A percentile compares a stretch with the other conserved stretches of the same genome.
Evolutionary conservation across 108 stramenopile species (phyloP).

Genomic region (Skeletonema tropicum): DNA sequence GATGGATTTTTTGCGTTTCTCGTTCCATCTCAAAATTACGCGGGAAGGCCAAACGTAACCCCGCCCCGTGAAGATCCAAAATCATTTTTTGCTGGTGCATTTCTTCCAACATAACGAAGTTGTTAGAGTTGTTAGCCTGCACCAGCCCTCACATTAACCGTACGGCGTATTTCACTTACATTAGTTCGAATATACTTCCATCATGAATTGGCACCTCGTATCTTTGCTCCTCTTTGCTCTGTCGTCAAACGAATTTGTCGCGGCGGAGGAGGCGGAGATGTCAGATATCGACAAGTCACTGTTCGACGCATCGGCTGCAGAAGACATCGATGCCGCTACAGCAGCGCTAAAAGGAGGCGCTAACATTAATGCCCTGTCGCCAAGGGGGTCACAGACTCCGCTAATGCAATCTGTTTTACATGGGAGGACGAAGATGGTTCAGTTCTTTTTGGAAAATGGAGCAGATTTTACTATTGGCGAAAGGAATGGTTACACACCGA

Average conservation of each 20-base stretch:
- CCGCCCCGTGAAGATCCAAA: too few relatives aligned
- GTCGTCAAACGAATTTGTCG: background rate
- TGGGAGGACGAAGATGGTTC: conserved; percentile 29
- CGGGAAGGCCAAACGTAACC: too few relatives aligned
- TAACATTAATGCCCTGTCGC: conserved; percentile 29
- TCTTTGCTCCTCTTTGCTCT: background rate
- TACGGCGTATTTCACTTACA: too few relatives aligned
- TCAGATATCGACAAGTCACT: conserved; percentile 15
- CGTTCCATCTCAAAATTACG: too few relatives aligned
- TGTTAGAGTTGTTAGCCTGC: too few relatives aligned
- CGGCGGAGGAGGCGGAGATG: background rate
- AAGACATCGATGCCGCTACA: conserved; percentile 23
- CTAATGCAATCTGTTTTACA: conserved; percentile 43
- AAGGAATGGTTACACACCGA: conserved; percentile 46
- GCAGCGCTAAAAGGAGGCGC: conserved; percentile 34
- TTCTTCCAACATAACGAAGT: too few relatives aligned
- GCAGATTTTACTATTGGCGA: conserved; percentile 37
- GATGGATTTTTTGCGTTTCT: too few relatives aligned
- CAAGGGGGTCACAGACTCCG: conserved; percentile 36
- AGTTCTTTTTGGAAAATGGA: conserved; percentile 38
- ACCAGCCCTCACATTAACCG: too few relatives aligned
- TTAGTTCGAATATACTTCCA: background rate
- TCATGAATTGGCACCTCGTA: background rate
- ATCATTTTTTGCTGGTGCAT: too few relatives aligned
- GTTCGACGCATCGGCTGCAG: conserved; percentile 26